Evolutionary conservation across 208 protist genomes (phyloP).

Genomic region (Acanthamoeba comandoni): DNA sequence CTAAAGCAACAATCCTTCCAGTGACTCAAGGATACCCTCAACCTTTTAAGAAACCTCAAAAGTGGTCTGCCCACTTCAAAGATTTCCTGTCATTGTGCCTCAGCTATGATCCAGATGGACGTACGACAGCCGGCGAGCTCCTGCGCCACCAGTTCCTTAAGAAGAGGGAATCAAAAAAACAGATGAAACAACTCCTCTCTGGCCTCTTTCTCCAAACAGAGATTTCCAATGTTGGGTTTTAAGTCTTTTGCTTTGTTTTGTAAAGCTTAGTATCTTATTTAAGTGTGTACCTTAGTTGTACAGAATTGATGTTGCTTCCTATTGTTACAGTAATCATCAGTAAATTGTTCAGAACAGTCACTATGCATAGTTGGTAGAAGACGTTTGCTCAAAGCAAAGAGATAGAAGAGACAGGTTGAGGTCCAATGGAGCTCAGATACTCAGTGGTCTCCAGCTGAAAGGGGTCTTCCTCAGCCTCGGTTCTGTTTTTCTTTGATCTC

Average conservation of each 20-base stretch:
- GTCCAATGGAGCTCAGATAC: too few relatives aligned
- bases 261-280: too few relatives aligned
- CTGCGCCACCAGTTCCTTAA: slow-evolving; percentile 77
- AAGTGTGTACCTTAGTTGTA: too few relatives aligned
- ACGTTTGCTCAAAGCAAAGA: too few relatives aligned
- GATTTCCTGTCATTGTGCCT: slow-evolving; percentile 2
- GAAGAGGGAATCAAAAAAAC: slow-evolving; percentile 44
- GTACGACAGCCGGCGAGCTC: neutral
- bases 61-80: slow-evolving; percentile 43
- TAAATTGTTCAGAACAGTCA: too few relatives aligned
- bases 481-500: too few relatives aligned
- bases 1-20: neutral
- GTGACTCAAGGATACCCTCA: slow-evolving; percentile 32
- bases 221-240: slow-evolving; percentile 16
- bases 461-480: too few relatives aligned
- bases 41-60: slow-evolving; percentile 32
- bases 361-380: too few relatives aligned
- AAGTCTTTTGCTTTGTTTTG: neutral
- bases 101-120: neutral
- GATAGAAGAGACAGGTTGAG: too few relatives aligned
- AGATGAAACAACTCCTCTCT: slow-evolving; percentile 78
- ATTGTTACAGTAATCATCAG: too few relatives aligned
- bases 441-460: too few relatives aligned
- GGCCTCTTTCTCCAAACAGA: slow-evolving; percentile 70
- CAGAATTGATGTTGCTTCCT: too few relatives aligned